Base-by-base conservation (phyloP, 2,329 filamentous ascomycete genomes). In the Drechslera avenae region DNA sequence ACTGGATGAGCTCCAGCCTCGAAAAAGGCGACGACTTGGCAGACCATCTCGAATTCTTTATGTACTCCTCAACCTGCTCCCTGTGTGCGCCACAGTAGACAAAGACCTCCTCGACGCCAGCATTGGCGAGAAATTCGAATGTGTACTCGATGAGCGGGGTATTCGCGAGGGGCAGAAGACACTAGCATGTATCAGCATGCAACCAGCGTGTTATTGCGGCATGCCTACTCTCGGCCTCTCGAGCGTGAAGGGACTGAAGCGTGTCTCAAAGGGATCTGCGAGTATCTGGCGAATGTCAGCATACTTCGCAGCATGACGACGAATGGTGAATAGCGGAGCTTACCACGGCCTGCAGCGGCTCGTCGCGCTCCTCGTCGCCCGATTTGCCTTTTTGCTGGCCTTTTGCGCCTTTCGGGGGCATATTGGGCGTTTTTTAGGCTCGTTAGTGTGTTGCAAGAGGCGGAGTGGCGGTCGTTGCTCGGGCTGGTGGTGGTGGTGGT, bases 101-200 rank as follows among this genome's bases (percentile, higher is more conserved):
- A 72, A 89, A 96, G 46, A 97, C 89, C 60, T 97, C 90, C 63
- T 94, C 86, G n/a, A 97, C 91, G 50, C 92, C 91, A 51, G 94
- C 91, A 82, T 93, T 93, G 59, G 91, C 91, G 1, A 99, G 86
- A 67, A 96, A 97, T 70, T 97, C 92, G 66, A 97, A 86, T 3
- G 93, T 97, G 73, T 99, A 97, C 75, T 99, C 94, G 76, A 99
- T 96, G 57, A 99, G 81, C 30, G 94, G 93, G 1, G 88, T 92
- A 73, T 97, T 97, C 53, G 91, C 94, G 53, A 99, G 82, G 9
- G 93, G 91, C 5, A 99, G 81, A 26, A 99, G 87, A 78, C 94
- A 97, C 90, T 95, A 66, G 39, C 43, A 45, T 39, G 33, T 36
- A 51, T 73, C 56, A 73, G 68, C 31, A 51, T 41, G 17, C 31